Evolutionary conservation across 345 rosid species (phyloP).

Genomic region (Aquilaria yunnanensis): DNA sequence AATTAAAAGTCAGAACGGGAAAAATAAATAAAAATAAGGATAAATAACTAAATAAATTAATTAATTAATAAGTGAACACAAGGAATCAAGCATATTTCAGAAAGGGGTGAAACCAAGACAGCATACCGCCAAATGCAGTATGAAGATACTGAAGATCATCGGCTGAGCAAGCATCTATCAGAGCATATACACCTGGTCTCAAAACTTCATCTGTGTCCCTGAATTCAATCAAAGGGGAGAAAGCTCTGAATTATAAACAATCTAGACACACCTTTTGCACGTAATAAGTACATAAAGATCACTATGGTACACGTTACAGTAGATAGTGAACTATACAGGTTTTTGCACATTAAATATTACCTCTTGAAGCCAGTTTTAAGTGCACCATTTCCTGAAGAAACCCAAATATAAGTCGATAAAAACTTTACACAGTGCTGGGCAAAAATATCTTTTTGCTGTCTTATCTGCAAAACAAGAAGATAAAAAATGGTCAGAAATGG

Average conservation of each 20-base stretch:
- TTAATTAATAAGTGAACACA: no score
- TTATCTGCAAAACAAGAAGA: constrained; percentile 41
- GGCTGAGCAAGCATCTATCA: constrained; percentile 76
- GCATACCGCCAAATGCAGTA: constrained; percentile 75
- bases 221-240: constrained; percentile 18
- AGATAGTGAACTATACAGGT: no score
- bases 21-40: background rate
- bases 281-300: background rate
- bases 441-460: constrained; percentile 75
- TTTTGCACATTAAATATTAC: constrained; percentile 20
- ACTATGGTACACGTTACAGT: background rate
- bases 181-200: constrained; percentile 82
- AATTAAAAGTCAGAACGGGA: constrained; percentile 5
- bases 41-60: background rate
- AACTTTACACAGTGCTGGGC: constrained; percentile 73
- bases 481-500: constrained; percentile 12
- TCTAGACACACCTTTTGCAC: no score
- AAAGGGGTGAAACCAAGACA: background rate
- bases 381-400: constrained; percentile 74
- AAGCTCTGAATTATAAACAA: background rate
- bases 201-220: constrained; percentile 92
- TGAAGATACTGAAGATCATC: constrained; percentile 86
- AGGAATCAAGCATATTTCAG: background rate
- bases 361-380: constrained; percentile 72
- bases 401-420: constrained; percentile 64